Evolutionary conservation across 169 alveolate species (phyloP).

Genomic region (Neospora caninum): DNA sequence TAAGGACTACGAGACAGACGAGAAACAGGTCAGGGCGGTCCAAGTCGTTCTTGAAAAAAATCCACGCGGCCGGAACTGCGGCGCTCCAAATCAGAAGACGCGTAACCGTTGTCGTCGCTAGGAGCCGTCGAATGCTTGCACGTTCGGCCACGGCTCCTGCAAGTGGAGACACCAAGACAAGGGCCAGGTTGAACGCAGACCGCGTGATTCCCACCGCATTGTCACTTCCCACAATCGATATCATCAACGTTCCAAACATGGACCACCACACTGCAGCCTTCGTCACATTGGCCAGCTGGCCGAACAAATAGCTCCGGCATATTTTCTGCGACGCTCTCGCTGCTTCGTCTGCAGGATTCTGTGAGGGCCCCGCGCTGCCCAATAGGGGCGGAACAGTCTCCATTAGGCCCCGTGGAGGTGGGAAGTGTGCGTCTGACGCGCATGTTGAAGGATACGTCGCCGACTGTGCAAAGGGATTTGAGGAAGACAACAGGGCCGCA

Average conservation of each 20-base stretch:
- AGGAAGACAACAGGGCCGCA: background rate
- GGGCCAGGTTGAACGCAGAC: constrained; percentile 71
- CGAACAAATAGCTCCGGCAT: constrained; percentile 69
- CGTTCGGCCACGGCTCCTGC: constrained; percentile 77
- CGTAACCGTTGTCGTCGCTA: constrained; percentile 25
- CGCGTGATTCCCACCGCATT: constrained; percentile 68
- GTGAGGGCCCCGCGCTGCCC: background rate
- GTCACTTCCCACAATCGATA: constrained; percentile 38
- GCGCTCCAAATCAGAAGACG: constrained; percentile 53
- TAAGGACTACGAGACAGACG: background rate
- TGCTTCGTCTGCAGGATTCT: constrained; percentile 9
- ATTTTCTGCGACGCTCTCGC: constrained; percentile 14
- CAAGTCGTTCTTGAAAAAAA: background rate
- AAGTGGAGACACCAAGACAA: constrained; percentile 72
- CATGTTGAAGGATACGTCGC: background rate
- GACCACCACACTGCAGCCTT: constrained; percentile 82
- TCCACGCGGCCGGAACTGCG: constrained; percentile 44
- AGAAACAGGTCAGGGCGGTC: background rate
- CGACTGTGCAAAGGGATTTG: background rate
- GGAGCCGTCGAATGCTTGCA: background rate
- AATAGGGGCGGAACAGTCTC: background rate
- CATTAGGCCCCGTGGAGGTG: background rate
- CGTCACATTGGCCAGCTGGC: constrained; percentile 79
- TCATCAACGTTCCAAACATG: constrained; percentile 70
- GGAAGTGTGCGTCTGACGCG: background rate